Evolutionary conservation across 2,329 filamentous ascomycete genomes (phyloP).

Genomic region (Aspergillus sp.): DNA sequence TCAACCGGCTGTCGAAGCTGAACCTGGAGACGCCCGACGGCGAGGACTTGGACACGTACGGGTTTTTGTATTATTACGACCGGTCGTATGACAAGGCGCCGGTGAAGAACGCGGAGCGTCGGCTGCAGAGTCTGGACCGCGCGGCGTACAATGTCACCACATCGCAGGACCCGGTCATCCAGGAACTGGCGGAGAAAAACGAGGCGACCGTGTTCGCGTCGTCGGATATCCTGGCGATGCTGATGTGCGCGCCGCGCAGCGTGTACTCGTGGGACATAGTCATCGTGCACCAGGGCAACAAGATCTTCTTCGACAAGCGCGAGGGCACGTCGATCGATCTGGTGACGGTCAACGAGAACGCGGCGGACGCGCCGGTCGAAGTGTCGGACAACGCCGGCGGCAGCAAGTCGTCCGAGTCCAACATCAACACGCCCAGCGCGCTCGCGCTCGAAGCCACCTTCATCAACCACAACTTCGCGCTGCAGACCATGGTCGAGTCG

Average conservation of each 20-base stretch:
- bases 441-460: conserved; percentile 96
- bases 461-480: conserved; percentile 99
- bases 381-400: conserved; percentile 61
- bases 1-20: conserved; percentile 86
- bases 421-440: conserved; percentile 82
- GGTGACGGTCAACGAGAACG: conserved; percentile 98
- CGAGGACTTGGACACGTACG: conserved; percentile 90
- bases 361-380: conserved; percentile 86
- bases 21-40: conserved; percentile 92
- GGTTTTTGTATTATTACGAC: conserved; percentile 98
- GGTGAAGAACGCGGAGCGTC: conserved; percentile 80
- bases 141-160: conserved; percentile 98
- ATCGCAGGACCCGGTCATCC: conserved; percentile 89
- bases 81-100: conserved; percentile 88
- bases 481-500: conserved; percentile 85
- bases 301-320: conserved; percentile 98
- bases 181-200: conserved; percentile 90
- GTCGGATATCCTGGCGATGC: conserved; percentile 94
- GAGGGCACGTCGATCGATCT: conserved; percentile 91
- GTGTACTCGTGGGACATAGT: conserved; percentile 99
- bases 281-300: conserved; percentile 84
- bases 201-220: conserved; percentile 96
- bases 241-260: conserved; percentile 95
- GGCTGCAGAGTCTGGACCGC: conserved; percentile 80
- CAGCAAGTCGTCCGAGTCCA: conserved; percentile 51